Percentiles rank a stretch among this genome's conserved stretches.
These are phyloP conservation scores for Cladosporium velox DNA, from an alignment of 2,329 filamentous ascomycete species.

Conservation along the genomic window DNA sequence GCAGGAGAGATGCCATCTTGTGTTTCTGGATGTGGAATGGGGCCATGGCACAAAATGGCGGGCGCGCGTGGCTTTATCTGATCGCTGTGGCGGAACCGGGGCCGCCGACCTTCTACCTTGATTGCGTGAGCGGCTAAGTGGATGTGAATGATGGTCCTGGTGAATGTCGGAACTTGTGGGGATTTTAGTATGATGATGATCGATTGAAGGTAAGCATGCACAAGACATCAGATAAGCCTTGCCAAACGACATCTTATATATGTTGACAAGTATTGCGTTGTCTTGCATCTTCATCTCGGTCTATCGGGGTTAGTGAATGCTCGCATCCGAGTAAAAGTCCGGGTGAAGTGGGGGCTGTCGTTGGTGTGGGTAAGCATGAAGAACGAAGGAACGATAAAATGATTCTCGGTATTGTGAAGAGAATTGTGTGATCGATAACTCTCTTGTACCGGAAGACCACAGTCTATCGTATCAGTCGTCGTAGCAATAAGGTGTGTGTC, in stretches of 20 bases:
- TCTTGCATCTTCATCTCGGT: conserved; percentile 15
- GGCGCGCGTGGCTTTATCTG: conserved; percentile 15
- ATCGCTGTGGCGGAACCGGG: conserved; percentile 12
- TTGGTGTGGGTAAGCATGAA: not conserved
- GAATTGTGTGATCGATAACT: too few species aligned
- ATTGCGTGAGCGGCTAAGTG: not conserved
- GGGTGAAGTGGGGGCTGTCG: not conserved
- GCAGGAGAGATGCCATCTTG: conserved; percentile 33
- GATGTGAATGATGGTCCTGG: not conserved
- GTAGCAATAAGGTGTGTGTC: too few species aligned
- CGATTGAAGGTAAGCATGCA: not conserved
- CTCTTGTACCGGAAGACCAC: not conserved
- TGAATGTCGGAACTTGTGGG: conserved; percentile 3
- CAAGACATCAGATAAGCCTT: not conserved
- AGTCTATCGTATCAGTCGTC: not conserved
- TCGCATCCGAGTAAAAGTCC: conserved; percentile 7
- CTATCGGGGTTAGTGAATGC: not conserved
- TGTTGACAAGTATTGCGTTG: not conserved
- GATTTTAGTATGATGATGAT: not conserved
- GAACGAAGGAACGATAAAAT: not conserved
- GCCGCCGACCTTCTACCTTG: conserved; percentile 2
- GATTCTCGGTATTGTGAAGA: not conserved
- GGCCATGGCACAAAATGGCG: conserved; percentile 17
- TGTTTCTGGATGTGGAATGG: conserved; percentile 9
- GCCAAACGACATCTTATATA: not conserved